phyloP scores from a whole-genome alignment of 2,329 filamentous ascomycete species.

The Fusarium oligoseptatum region DNA sequence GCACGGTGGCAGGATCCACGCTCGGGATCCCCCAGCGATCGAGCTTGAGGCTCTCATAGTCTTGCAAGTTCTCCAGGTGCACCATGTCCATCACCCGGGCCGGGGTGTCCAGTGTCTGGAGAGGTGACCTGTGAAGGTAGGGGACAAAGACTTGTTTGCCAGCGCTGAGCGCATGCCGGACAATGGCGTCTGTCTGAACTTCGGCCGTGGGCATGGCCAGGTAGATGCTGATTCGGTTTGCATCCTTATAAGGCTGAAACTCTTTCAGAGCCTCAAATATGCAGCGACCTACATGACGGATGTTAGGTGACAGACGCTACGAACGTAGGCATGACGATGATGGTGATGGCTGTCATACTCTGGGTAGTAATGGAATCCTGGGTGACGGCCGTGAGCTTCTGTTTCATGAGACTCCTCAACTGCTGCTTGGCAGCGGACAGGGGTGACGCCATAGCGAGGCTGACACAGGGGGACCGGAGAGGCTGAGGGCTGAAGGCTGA shows the following conservation, averaged over 20 bases:
- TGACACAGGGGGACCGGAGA: conserved; percentile 23
- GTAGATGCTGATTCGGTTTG: conserved; percentile 85
- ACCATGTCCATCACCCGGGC: conserved; percentile 93
- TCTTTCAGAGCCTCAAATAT: conserved; percentile 75
- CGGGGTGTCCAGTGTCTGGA: conserved; percentile 66
- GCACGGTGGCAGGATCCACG: conserved; percentile 74
- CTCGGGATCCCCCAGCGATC: conserved; percentile 98
- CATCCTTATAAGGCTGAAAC: conserved; percentile 80
- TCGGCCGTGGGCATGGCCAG: conserved; percentile 93
- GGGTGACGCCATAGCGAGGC: conserved; percentile 61
- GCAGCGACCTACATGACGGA: conserved; percentile 65
- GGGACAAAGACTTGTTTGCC: conserved; percentile 94
- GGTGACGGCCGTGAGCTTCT: conserved; percentile 71
- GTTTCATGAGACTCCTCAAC: conserved; percentile 78
- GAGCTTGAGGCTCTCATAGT: conserved; percentile 81
- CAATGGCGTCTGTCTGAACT: conserved; percentile 85
- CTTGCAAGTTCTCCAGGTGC: conserved; percentile 76
- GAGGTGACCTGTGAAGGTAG: conserved; percentile 78
- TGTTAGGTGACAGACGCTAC: conserved; percentile 35
- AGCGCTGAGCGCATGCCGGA: conserved; percentile 79
- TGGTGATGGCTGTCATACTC: conserved; percentile 67
- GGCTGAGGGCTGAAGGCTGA: conserved; percentile 3
- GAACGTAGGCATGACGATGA: conserved; percentile 12
- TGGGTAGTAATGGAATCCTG: conserved; percentile 74
- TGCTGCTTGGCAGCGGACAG: conserved; percentile 80